Evolutionary conservation across 2,329 filamentous ascomycete genomes (phyloP), one percentile per base, ranked within the genome.

Genomic region (Magnaporthiopsis incrustans): DNA sequence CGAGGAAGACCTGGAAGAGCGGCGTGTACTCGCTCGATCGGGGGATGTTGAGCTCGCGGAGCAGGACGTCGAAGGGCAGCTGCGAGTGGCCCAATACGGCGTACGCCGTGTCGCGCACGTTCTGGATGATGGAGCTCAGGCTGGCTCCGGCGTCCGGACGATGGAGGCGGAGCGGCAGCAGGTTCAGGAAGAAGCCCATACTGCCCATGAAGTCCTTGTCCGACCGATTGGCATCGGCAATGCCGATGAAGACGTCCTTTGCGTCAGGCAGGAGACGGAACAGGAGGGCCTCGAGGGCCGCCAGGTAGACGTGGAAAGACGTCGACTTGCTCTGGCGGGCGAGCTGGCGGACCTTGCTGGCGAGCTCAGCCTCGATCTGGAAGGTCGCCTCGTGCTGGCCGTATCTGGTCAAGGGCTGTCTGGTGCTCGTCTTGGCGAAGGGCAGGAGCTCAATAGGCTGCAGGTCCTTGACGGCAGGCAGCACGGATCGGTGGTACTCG

Each of bases 41-140:
- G 0, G 73, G 66, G 0, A 80, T 72, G 4, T 73, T 70, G 1
- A 85, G 71, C 33, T 79, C 71, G 0, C 77, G 68, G 0, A 85
- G 70, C 0, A 86, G 66, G 0, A 79, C 71, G 59, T 84, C 78
- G 63, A 84, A 82, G 0, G 83, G 83, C 5, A 84, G 63, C 0
- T 66, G 50, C 0, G 81, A 81, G 67, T 82, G 71, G 0, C 64
- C 67, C 0, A 84, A 70, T 0, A 78, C 81, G 0, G 59, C 64
- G 30, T 78, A 74, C 2, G 26, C 70, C 66, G 63, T 69, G 69
- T 69, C 64, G 3, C 65, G 66, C 18, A 65, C 62, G 11, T 67
- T 62, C 11, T 63, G 26, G n/a, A 80, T 65, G 2, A 68, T 66
- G 6, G 76, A 71, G 1, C 64, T 66, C 63, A 58, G 30, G 10